Conservation (phyloP, 1,284 basidiomycete species). For the Ceratobasidium sp. region DNA sequence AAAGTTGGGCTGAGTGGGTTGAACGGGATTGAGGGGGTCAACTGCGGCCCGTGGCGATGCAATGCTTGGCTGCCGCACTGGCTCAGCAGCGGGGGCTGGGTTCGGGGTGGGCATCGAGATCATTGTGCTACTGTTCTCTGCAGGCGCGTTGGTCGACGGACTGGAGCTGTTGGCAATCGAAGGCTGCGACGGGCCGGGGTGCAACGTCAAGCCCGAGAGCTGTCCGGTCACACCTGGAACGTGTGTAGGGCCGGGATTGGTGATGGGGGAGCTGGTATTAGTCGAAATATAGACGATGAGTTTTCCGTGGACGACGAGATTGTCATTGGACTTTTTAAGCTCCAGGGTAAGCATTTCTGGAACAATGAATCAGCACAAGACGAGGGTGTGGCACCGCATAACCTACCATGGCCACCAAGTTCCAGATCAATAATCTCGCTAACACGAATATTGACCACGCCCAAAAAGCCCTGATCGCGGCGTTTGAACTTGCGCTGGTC, state of each 20-base stretch:
- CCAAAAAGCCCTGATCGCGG: conserved; percentile 92
- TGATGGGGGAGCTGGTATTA: conserved; percentile 74
- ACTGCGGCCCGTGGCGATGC: conserved; percentile 47
- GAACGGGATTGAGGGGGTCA: conserved; percentile 44
- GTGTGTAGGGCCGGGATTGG: conserved; percentile 69
- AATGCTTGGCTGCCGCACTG: conserved; percentile 39
- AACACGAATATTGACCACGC: conserved; percentile 91
- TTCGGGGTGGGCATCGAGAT: conserved; percentile 51
- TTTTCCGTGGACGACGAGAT: conserved; percentile 85
- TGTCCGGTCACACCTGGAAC: conserved; percentile 54
- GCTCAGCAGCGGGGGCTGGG: conserved; percentile 31
- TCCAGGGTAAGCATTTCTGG: conserved; percentile 81
- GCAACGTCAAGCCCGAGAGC: conserved; percentile 45
- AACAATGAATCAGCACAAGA: conserved; percentile 20
- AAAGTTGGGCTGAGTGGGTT: conserved; percentile 65
- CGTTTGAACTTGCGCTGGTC: conserved; percentile 97
- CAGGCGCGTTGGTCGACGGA: conserved; percentile 34
- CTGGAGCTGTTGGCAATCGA: conserved; percentile 56
- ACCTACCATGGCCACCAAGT: conserved; percentile 84
- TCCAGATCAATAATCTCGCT: conserved; percentile 90
- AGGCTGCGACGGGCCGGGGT: conserved; percentile 57
- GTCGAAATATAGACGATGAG: conserved; percentile 85
- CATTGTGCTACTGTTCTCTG: conserved; percentile 41
- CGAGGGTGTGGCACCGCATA: not conserved
- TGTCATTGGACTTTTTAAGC: conserved; percentile 86